phyloP scores from a whole-genome alignment of 371 early-diverging fungal species.

The Phascolomyces articulosus region DNA sequence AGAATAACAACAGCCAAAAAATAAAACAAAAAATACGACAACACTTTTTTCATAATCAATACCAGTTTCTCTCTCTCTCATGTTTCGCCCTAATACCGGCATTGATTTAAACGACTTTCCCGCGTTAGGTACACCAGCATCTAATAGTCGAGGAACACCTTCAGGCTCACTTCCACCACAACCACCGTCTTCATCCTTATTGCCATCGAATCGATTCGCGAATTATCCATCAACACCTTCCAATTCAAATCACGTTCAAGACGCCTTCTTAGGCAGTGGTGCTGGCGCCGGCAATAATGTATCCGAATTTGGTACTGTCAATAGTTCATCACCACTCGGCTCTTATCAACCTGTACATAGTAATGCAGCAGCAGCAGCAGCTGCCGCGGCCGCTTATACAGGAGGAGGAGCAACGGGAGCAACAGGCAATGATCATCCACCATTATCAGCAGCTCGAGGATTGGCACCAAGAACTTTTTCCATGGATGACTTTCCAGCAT shows the following conservation, averaged over 20 bases:
- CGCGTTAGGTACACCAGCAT: constrained; percentile 45
- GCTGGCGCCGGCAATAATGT: constrained; percentile 10
- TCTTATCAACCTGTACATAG: constrained; percentile 23
- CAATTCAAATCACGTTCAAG: constrained; percentile 31
- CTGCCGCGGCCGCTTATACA: constrained; percentile 11
- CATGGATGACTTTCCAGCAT: constrained; percentile 55
- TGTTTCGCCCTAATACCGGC: constrained; percentile 50
- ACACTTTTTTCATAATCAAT: too few species aligned
- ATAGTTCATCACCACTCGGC: constrained; percentile 23
- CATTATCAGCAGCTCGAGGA: constrained; percentile 34
- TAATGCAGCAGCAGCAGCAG: constrained; percentile 16
- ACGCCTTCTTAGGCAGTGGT: constrained; percentile 23
- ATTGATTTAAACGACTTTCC: constrained; percentile 57
- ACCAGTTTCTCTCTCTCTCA: constrained; percentile 2
- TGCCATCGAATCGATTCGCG: constrained; percentile 36
- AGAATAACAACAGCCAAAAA: too few species aligned
- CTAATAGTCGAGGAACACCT: constrained; percentile 28
- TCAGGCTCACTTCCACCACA: constrained; percentile 23
- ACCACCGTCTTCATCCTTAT: constrained; percentile 21
- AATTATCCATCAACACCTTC: constrained; percentile 50
- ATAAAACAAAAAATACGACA: too few species aligned
- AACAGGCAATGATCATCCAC: constrained; percentile 12
- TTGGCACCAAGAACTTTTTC: constrained; percentile 49
- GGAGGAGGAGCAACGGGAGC: too few species aligned
- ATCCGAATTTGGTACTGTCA: constrained; percentile 18